Conservation (phyloP, 164 flowering plant species). For the Echeveria elegans region DNA sequence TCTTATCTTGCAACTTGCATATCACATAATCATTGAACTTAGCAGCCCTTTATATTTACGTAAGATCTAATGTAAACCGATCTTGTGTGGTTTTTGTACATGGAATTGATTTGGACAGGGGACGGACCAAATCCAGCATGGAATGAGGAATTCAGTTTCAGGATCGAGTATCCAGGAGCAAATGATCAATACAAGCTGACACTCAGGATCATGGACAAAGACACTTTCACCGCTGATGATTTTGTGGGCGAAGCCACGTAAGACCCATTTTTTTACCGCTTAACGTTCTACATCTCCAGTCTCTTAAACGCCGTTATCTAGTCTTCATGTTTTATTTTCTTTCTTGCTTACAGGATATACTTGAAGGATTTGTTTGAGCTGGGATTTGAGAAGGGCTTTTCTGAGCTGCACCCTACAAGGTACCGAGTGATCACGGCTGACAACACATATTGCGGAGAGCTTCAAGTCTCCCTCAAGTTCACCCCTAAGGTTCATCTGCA, state of each 20-base stretch:
- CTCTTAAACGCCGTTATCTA: neutral
- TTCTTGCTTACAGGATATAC: conserved; percentile 31
- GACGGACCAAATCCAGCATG: conserved; percentile 17
- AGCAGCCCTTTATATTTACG: neutral
- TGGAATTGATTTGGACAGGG: neutral
- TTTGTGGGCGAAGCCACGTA: conserved; percentile 50
- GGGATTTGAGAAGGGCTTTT: conserved; percentile 53
- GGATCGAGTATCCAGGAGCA: conserved; percentile 46
- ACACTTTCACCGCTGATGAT: conserved; percentile 58
- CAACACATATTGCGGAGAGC: conserved; percentile 43
- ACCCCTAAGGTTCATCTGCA: conserved; percentile 27
- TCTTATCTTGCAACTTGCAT: neutral
- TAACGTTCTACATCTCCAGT: neutral
- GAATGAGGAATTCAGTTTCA: conserved; percentile 49
- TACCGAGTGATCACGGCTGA: conserved; percentile 31
- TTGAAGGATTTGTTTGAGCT: conserved; percentile 43
- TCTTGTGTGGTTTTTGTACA: neutral
- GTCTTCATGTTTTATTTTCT: neutral
- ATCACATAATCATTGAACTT: neutral
- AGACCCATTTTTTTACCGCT: neutral
- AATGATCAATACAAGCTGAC: conserved; percentile 43
- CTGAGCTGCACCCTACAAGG: conserved; percentile 38
- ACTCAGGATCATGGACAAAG: conserved; percentile 62
- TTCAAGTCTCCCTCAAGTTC: conserved; percentile 46
- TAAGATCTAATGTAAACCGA: neutral